Conservation (phyloP, 1,284 basidiomycete genomes). For the Mycosarcoma maydis region DNA sequence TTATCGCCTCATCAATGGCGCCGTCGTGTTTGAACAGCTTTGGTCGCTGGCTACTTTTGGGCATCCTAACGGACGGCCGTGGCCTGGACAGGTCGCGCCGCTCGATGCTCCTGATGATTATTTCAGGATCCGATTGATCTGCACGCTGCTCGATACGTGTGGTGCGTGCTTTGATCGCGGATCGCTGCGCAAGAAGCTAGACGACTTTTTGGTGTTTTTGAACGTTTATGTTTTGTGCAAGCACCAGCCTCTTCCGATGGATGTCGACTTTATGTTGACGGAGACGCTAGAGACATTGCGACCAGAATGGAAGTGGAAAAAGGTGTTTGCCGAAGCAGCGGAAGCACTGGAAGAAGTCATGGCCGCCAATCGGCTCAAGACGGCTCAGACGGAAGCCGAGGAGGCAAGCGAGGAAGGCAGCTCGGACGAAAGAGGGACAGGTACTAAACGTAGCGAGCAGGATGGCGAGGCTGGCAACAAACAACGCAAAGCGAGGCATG, state of each 20-base stretch:
- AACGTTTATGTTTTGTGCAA: conserved; percentile 94
- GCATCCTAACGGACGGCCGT: conserved; percentile 87
- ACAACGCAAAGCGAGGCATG: conserved; percentile 72
- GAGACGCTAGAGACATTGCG: conserved; percentile 80
- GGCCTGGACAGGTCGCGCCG: conserved; percentile 79
- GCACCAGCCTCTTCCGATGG: conserved; percentile 83
- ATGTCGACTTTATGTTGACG: conserved; percentile 93
- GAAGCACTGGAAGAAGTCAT: conserved; percentile 88
- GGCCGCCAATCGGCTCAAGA: conserved; percentile 67
- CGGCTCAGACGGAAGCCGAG: conserved; percentile 7
- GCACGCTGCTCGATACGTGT: conserved; percentile 90
- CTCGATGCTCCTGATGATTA: conserved; percentile 95
- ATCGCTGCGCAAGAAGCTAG: conserved; percentile 86
- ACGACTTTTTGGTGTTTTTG: conserved; percentile 90
- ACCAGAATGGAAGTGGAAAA: conserved; percentile 70
- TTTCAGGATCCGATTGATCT: conserved; percentile 90
- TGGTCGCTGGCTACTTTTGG: conserved; percentile 97
- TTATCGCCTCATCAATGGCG: conserved; percentile 88
- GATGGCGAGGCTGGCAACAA: conserved; percentile 71
- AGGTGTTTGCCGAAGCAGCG: conserved; percentile 84
- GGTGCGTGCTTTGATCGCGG: conserved; percentile 98
- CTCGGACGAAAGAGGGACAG: conserved; percentile 27
- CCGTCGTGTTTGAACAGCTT: conserved; percentile 89
- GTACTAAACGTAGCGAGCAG: conserved; percentile 62
- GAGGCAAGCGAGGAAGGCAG: conserved; percentile 28